Percentiles rank a stretch among this genome's conserved stretches.
Evolutionary conservation across 2,329 filamentous ascomycete species (phyloP).

Genomic region (Exophiala alcalophila): DNA sequence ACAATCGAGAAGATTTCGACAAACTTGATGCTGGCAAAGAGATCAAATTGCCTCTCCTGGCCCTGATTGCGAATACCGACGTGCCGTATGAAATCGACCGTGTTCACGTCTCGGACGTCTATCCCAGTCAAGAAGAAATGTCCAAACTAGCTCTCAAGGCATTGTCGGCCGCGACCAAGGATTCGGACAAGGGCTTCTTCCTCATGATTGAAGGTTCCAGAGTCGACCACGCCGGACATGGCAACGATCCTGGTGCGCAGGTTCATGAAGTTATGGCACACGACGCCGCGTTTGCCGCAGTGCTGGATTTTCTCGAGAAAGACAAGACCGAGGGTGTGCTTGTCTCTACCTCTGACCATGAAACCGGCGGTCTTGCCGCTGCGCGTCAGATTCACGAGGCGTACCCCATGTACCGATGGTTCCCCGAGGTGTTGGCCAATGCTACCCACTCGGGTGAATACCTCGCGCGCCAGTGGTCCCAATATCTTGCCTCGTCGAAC

Average conservation of each 20-base stretch:
- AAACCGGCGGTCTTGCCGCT: constrained; percentile 83
- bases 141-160: constrained; percentile 74
- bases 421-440: constrained; percentile 76
- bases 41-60: constrained; percentile 75
- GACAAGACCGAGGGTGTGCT: constrained; percentile 69
- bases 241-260: constrained; percentile 78
- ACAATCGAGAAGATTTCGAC: constrained; percentile 72
- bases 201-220: constrained; percentile 96
- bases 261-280: constrained; percentile 94
- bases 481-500: constrained; percentile 51
- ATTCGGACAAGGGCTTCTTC: constrained; percentile 92
- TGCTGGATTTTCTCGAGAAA: constrained; percentile 77
- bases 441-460: constrained; percentile 72
- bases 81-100: constrained; percentile 95
- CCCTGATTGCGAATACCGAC: constrained; percentile 76
- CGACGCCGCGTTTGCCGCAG: constrained; percentile 77
- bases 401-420: constrained; percentile 74
- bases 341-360: constrained; percentile 90
- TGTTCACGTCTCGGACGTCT: constrained; percentile 70
- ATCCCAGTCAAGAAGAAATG: constrained; percentile 92
- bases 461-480: constrained; percentile 60
- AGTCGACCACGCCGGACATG: constrained; percentile 91
- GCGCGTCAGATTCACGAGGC: constrained; percentile 66
- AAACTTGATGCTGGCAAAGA: constrained; percentile 61
- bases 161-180: constrained; percentile 74